Base-by-base conservation (phyloP, 2,329 filamentous ascomycete genomes). In the Exophiala phaeomuriformis region DNA sequence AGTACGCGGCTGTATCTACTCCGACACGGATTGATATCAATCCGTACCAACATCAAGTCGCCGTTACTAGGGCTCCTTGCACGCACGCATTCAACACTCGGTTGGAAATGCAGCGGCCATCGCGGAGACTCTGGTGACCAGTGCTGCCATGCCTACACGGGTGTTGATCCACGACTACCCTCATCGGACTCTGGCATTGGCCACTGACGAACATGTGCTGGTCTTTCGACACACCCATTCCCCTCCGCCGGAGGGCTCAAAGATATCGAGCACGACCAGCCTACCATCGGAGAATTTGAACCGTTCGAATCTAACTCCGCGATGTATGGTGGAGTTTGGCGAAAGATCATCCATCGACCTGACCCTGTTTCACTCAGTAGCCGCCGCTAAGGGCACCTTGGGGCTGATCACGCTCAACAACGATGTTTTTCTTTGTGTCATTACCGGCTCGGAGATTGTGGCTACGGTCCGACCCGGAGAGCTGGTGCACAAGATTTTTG, bases 371-470 rank as follows among this genome's bases (percentile, higher is more conserved):
- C 82, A 88, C 41, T 78, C 84, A 8, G 73, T 96, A 55, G 87
- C 87, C 44, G 83, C 84, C 10, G 85, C 90, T 33, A 84, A 89
- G 66, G 91, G 91, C 51, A 97, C 90, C 0, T 75, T 97, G 43
- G 91, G 91, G 1, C 75, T 97, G 57, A 91, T 96, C 63, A 86
- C 89, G 0, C 79, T 95, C 58, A 82, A 84, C 58, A 79, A 82
- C 55, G 89, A 96, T 73, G 84, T 96, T 9, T 97, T 97, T 68
- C 75, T 97, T 10, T 93, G 90, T 57, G 86, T 96, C 53, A 87
- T 97, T 49, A 94, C 87, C 30, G 82, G 83, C 43, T 86, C 88
- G 36, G 79, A 81, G 19, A 82, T 84, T 57, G 89, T 90, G 4
- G 91, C 90, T 10, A 89, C 82, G 1, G 79, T 96, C 45, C 79